phyloP scores from a whole-genome alignment of 2,329 filamentous ascomycete species.

The Grosmannia serpens region DNA sequence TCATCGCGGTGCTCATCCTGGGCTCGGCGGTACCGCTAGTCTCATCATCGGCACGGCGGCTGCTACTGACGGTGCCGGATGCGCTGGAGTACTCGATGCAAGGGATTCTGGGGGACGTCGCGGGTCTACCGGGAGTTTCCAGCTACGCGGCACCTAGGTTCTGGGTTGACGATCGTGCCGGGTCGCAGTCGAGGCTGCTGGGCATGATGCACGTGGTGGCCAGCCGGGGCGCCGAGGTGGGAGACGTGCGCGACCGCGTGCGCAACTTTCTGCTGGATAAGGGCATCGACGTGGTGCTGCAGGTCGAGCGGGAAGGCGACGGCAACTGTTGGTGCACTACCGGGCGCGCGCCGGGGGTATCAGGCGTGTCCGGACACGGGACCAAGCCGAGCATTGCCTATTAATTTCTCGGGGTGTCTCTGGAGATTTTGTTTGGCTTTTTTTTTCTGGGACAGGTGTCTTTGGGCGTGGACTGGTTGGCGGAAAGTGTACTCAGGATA shows the following conservation, averaged over 20 bases:
- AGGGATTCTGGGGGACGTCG: conserved; percentile 73
- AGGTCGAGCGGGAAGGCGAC: conserved; percentile 80
- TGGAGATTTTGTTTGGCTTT: not conserved
- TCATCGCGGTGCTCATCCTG: conserved; percentile 89
- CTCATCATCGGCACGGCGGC: conserved; percentile 66
- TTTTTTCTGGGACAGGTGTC: too few species aligned
- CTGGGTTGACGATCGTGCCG: conserved; percentile 69
- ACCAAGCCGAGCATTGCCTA: conserved; percentile 17
- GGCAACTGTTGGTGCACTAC: conserved; percentile 48
- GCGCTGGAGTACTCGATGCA: conserved; percentile 80
- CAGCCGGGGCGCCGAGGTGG: conserved; percentile 57
- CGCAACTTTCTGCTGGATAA: conserved; percentile 56
- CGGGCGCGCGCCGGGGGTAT: conserved; percentile 20
- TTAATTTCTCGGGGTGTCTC: not conserved
- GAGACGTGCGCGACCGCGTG: conserved; percentile 75
- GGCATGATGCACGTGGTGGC: conserved; percentile 83
- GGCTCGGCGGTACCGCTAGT: conserved; percentile 85
- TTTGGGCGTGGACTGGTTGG: not conserved
- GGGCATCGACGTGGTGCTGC: conserved; percentile 71
- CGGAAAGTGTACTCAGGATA: not conserved
- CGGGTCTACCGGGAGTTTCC: conserved; percentile 70
- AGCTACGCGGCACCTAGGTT: conserved; percentile 82
- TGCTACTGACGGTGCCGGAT: conserved; percentile 76
- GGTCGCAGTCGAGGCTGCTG: conserved; percentile 84
- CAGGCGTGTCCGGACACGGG: conserved; percentile 3